phyloP scores from a whole-genome alignment of 768 basidiomycete genomes.

The Hygrocybe coccinea region DNA sequence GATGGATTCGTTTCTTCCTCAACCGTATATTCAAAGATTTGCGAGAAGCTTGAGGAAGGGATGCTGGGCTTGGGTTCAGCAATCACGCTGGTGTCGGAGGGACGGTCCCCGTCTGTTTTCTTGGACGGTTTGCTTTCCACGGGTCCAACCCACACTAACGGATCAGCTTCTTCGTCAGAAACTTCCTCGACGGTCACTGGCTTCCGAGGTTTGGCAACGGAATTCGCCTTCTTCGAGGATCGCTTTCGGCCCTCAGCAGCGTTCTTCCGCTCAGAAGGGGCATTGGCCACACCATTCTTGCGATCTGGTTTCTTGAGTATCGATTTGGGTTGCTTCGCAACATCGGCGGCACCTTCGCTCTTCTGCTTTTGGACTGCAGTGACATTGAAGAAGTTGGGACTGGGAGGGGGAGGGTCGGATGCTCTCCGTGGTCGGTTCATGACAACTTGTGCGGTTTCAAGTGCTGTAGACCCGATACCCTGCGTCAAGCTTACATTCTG shows the following conservation, averaged over 20 bases:
- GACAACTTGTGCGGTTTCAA: background rate
- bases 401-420: constrained; percentile 29
- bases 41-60: constrained; percentile 34
- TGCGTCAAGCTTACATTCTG: background rate
- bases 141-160: constrained; percentile 24
- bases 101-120: constrained; percentile 13
- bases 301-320: constrained; percentile 19
- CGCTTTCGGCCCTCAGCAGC: background rate
- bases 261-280: background rate
- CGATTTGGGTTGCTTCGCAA: constrained; percentile 8
- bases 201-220: constrained; percentile 13
- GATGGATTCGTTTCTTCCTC: constrained; percentile 9
- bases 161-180: constrained; percentile 39
- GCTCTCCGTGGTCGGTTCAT: constrained; percentile 17
- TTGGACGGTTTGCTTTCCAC: constrained; percentile 27
- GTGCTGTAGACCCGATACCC: background rate
- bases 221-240: constrained; percentile 17
- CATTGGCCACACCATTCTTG: background rate
- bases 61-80: constrained; percentile 42
- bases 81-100: constrained; percentile 19
- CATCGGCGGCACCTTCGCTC: background rate
- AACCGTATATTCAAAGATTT: constrained; percentile 34
- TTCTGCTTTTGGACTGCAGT: constrained; percentile 10
- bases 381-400: constrained; percentile 15
- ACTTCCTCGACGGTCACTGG: constrained; percentile 43